phyloP scores from a whole-genome alignment of 2,329 filamentous ascomycete genomes.

The Mariannaea sp. region DNA sequence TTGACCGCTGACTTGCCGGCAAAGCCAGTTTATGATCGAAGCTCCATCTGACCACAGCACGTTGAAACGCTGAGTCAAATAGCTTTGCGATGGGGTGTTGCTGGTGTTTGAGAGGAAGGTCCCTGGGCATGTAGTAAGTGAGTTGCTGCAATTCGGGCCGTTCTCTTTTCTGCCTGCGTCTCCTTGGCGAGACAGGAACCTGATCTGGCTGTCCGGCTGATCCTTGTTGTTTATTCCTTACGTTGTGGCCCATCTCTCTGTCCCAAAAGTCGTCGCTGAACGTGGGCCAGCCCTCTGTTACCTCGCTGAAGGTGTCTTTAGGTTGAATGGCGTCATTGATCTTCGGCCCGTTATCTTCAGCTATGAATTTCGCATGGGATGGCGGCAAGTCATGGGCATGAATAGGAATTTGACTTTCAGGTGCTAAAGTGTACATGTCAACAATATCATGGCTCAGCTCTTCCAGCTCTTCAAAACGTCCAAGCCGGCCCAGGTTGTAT shows the following conservation, averaged over 20 bases:
- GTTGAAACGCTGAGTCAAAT: conserved; percentile 49
- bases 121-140: conserved; percentile 41
- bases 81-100: conserved; percentile 54
- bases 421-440: conserved; percentile 43
- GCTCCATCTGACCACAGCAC: conserved; percentile 50
- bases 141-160: not conserved
- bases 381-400: conserved; percentile 50
- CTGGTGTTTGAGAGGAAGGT: conserved; percentile 48
- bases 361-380: not conserved
- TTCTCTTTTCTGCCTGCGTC: not conserved
- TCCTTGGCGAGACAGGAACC: not conserved
- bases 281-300: not conserved
- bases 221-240: not conserved
- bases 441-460: conserved; percentile 50
- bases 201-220: not conserved
- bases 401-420: conserved; percentile 47
- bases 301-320: not conserved
- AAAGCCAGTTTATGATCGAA: conserved; percentile 47
- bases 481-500: conserved; percentile 49
- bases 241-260: conserved; percentile 26
- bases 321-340: not conserved
- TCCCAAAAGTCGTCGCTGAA: conserved; percentile 33
- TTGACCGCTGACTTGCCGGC: conserved; percentile 20
- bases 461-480: conserved; percentile 52
- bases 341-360: not conserved